Evolutionary conservation across 2,329 filamentous ascomycete species (phyloP), one percentile per base, ranked within the genome.

Genomic region (Dactylellina leptospora): DNA sequence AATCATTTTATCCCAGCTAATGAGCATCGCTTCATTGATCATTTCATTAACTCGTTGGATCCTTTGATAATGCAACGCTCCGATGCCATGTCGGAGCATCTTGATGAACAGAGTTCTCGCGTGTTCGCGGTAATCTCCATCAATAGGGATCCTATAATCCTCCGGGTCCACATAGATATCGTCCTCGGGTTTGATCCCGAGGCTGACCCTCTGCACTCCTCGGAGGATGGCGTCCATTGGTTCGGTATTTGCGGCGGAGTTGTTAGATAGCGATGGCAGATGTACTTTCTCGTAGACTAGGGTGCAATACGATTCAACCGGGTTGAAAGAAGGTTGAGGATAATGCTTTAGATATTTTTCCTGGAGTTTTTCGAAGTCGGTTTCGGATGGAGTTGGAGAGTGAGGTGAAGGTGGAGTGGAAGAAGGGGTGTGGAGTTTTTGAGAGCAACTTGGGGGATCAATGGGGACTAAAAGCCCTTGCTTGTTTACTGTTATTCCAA

Each of bases 31-130:
- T 13, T 71, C 59, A 23, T 63, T 71, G 27, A 71, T 63, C 66
- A 71, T 71, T 6, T 71, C 66, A 20, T 59, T 71, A 10, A 23
- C 56, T 3, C 66, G 66, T 44, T 63, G 58, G 20, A 63, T 71
- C 36, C 40, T 51, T 6, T 59, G 44, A 4, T 30, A 25, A 44
- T 56, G 58, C 50, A 71, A 23, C n/a, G 58, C 66, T 25, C 66
- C 66, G 10, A 71, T 18, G 1, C 58, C 58, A 8, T 58, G 50
- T 9, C 59, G 38, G 16, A 71, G 30, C 66, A 71, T 71, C 45
- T 58, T 62, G 44, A 71, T 30, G 58, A 71, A 63, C 30, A 71
- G 3, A 4, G 27, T 58, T 28, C 66, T 50, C 9, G 30, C 58
- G 9, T 50, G 16, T 27, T 71, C 66, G 11, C 66, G 42, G 38